phyloP scores from a whole-genome alignment of 1,139 yeast species.

The Debaryomycetaceae sp. region DNA sequence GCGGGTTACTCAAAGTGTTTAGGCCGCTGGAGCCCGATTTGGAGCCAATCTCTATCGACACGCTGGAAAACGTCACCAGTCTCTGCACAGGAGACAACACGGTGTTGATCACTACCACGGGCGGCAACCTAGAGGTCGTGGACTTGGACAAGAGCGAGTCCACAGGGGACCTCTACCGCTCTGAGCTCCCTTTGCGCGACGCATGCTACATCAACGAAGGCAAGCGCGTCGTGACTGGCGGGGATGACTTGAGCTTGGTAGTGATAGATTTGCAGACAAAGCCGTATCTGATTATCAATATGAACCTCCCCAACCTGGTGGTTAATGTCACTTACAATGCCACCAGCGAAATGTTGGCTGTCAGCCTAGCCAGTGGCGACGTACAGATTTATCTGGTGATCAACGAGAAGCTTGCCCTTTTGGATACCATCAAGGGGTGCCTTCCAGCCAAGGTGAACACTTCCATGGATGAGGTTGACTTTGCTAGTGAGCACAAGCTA shows the following conservation, averaged over 20 bases:
- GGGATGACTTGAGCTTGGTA: slow-evolving; percentile 66
- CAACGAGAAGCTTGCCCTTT: slow-evolving; percentile 33
- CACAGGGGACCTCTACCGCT: slow-evolving; percentile 29
- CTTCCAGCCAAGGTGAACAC: slow-evolving; percentile 32
- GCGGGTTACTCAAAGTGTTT: slow-evolving; percentile 50
- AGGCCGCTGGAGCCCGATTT: slow-evolving; percentile 39
- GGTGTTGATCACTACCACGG: slow-evolving; percentile 28
- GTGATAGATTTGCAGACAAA: slow-evolving; percentile 44
- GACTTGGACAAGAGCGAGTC: slow-evolving; percentile 19
- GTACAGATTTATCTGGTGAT: slow-evolving; percentile 60
- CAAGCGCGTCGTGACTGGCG: slow-evolving; percentile 63
- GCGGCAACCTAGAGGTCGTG: slow-evolving; percentile 32
- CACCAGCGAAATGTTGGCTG: slow-evolving; percentile 55
- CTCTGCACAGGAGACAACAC: slow-evolving; percentile 20
- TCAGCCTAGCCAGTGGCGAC: slow-evolving; percentile 65
- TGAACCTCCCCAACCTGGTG: slow-evolving; percentile 51
- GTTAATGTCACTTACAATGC: slow-evolving; percentile 59
- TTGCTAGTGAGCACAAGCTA: slow-evolving; percentile 32
- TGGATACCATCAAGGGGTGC: slow-evolving; percentile 39
- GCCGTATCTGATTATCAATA: slow-evolving; percentile 17
- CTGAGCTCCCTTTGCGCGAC: slow-evolving; percentile 65
- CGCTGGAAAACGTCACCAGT: slow-evolving; percentile 38
- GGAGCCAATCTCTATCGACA: slow-evolving; percentile 55
- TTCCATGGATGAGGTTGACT: slow-evolving; percentile 35
- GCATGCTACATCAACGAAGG: slow-evolving; percentile 68